These are phyloP conservation scores for Paraurostyla sp. DNA, from an alignment of 73 alveolate genomes.

Conservation along the genomic window DNA sequence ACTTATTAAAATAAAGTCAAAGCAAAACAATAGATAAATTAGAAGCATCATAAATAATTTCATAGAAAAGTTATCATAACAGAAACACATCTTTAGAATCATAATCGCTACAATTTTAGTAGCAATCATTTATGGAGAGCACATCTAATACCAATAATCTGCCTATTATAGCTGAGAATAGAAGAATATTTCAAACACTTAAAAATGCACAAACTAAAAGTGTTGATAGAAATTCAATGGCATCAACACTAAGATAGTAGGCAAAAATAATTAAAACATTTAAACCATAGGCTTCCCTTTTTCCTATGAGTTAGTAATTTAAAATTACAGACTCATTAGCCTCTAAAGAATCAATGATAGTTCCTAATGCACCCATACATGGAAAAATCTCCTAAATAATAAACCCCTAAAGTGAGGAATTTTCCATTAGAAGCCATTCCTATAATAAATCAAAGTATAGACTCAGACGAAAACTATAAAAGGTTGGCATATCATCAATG, in stretches of 20 bases:
- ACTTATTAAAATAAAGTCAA: too few species aligned
- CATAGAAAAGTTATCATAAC: too few species aligned
- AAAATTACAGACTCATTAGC: too few species aligned
- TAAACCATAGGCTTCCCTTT: conserved; percentile 35
- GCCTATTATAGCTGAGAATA: neutral
- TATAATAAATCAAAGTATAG: neutral
- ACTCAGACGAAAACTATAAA: neutral
- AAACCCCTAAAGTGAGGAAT: neutral
- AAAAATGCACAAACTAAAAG: neutral
- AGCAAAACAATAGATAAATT: too few species aligned
- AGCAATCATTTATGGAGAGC: neutral
- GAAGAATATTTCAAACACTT: neutral
- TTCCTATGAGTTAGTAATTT: neutral
- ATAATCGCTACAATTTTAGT: neutral
- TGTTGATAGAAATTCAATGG: neutral
- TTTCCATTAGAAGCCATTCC: neutral
- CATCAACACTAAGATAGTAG: neutral
- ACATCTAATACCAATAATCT: neutral
- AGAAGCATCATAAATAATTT: too few species aligned
- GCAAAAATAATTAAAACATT: conserved; percentile 1
- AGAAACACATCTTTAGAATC: neutral
- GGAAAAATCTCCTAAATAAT: neutral
- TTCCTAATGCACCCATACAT: neutral
- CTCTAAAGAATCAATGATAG: neutral
- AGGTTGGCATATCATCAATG: neutral